These are phyloP conservation scores for Tetrapisispora namnaoensis DNA, from an alignment of 805 yeast genomes.

Conservation along the genomic window DNA sequence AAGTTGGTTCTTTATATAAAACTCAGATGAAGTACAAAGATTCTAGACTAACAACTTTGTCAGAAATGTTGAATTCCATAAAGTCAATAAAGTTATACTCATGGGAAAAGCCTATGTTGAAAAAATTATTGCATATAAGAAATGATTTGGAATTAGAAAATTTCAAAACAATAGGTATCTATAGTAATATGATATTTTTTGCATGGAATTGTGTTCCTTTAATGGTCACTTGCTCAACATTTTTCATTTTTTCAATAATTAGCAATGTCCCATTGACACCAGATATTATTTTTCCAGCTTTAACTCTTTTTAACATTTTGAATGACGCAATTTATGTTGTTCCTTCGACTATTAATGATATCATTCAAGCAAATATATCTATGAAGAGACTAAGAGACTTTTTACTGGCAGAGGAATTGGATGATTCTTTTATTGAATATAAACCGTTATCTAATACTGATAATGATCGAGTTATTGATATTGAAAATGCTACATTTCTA, in stretches of 20 bases:
- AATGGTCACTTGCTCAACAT: conserved; percentile 52
- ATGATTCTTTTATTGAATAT: conserved; percentile 28
- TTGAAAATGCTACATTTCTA: conserved; percentile 43
- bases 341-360: conserved; percentile 46
- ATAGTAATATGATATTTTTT: conserved; percentile 39
- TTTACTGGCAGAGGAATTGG: conserved; percentile 38
- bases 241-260: conserved; percentile 42
- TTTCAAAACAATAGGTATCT: conserved; percentile 38
- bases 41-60: conserved; percentile 45
- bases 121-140: conserved; percentile 42
- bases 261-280: conserved; percentile 47
- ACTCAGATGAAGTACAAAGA: conserved; percentile 57
- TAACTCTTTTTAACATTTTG: conserved; percentile 48
- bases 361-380: conserved; percentile 53
- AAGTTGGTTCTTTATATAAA: conserved; percentile 37
- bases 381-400: conserved; percentile 44
- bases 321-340: conserved; percentile 50
- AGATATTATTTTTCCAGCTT: conserved; percentile 60
- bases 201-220: conserved; percentile 60
- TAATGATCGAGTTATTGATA: conserved; percentile 29
- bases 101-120: conserved; percentile 59
- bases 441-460: conserved; percentile 15
- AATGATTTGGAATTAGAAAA: conserved; percentile 48
- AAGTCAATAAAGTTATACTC: conserved; percentile 59
- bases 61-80: conserved; percentile 49